Evolutionary conservation across 306 rosid species (phyloP).

Genomic region (Quercus wislizeni): DNA sequence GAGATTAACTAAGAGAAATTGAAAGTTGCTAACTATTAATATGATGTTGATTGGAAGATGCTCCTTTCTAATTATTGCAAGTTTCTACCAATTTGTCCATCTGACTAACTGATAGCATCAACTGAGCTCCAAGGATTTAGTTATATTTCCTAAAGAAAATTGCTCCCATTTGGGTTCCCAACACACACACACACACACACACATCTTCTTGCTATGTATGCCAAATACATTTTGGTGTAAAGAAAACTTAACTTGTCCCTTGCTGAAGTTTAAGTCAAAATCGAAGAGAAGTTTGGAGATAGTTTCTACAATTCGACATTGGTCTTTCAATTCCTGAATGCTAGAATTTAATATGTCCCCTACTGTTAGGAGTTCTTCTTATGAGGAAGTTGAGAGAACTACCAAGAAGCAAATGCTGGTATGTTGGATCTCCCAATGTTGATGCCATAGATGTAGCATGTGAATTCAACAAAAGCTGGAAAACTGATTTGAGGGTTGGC

Average conservation of each 20-base stretch:
- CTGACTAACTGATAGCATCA: background rate
- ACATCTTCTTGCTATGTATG: background rate
- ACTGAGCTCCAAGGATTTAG: constrained; percentile 3
- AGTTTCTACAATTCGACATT: background rate
- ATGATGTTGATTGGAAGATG: background rate
- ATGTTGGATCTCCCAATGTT: constrained; percentile 59
- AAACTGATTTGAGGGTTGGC: constrained; percentile 57
- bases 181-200: background rate
- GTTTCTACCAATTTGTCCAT: background rate
- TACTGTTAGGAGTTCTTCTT: constrained; percentile 58
- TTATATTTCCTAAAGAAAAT: background rate
- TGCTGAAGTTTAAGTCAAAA: background rate
- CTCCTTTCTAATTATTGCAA: background rate
- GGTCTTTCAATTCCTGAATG: constrained; percentile 1
- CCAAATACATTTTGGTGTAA: background rate
- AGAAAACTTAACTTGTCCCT: background rate
- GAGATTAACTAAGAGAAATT: background rate
- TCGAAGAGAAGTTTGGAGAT: background rate
- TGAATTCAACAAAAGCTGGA: constrained; percentile 71
- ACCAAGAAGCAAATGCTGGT: constrained; percentile 80
- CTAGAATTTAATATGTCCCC: background rate
- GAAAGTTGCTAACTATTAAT: background rate
- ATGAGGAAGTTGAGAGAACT: constrained; percentile 54
- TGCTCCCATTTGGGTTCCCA: too few relatives aligned
- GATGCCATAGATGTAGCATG: constrained; percentile 47